Evolutionary conservation across 768 basidiomycete species (phyloP), one percentile per base, ranked within the genome.

Genomic region (Coprinopsis strossmayeri): DNA sequence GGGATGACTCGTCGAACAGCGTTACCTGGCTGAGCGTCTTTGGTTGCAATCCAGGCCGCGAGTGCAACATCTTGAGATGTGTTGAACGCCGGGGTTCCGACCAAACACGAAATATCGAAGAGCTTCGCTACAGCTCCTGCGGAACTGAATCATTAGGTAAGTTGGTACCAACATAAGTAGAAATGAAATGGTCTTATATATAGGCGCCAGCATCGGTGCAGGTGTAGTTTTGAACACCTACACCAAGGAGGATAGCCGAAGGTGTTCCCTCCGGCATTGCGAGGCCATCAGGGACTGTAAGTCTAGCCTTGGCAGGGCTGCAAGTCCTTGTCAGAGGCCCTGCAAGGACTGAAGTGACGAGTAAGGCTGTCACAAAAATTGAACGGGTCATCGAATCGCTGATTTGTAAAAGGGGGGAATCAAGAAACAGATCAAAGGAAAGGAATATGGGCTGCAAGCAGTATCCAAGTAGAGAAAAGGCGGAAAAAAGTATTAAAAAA

Each of bases 191-290:
- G 45, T 57, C 73, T 57, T 50, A 77, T 77, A 64, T 58, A 56
- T 68, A 77, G 53, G 65, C 68, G 49, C 67, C 76, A 38, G 67
- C 62, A 9, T 54, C 45, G 18, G 51, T 51, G 57, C 79, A 81
- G 18, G 76, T 79, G 55, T 80, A 82, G 55, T 80, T 79, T 59
- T 80, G 79, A 27, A 71, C 66, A 23, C 77, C 74, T 45, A 78
- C 65, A 15, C 67, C 75, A 23, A 79, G 64, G 5, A 69, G 59
- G 39, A 79, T 66, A 49, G 65, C 74, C 7, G 64, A 67, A 1
- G 66, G 66, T 5, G 64, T 49, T 21, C 49, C 55, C 9, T 58
- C 60, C 10, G 73, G 74, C 5, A 61, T 55, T 15, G 67, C 61
- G 50, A 66, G 65, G 23, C 54, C 57, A 4, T 57, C 17, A 3